Percentiles rank a stretch among this genome's conserved stretches.
phyloP scores from a whole-genome alignment of 805 yeast species.

The Saccharomycopsis sp. region DNA sequence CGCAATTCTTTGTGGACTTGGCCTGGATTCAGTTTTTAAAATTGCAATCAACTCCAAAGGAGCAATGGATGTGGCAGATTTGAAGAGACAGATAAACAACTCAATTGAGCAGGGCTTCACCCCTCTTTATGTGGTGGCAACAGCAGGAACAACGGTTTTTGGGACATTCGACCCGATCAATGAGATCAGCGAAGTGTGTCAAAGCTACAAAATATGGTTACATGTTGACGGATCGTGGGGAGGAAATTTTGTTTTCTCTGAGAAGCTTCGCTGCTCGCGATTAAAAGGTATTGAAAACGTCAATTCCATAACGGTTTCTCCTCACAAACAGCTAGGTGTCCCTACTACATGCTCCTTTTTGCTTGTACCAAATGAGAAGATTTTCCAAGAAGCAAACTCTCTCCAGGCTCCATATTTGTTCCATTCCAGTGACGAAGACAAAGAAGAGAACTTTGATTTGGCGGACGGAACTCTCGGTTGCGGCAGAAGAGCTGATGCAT shows the following conservation, averaged over 20 bases:
- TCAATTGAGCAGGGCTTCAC: conserved; percentile 49
- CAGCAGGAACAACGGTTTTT: conserved; percentile 86
- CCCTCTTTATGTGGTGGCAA: conserved; percentile 71
- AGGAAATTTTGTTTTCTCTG: conserved; percentile 70
- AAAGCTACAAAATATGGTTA: conserved; percentile 57
- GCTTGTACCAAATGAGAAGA: conserved; percentile 58
- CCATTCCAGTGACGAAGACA: conserved; percentile 49
- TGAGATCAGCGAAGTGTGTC: conserved; percentile 47
- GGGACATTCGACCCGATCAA: conserved; percentile 73
- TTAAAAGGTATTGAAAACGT: conserved; percentile 60
- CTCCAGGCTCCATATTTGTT: conserved; percentile 74
- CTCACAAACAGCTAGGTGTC: conserved; percentile 86
- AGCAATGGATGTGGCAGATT: conserved; percentile 42
- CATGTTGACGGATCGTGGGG: conserved; percentile 93
- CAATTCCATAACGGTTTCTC: conserved; percentile 72
- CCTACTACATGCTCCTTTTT: conserved; percentile 73
- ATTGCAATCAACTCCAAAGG: conserved; percentile 54
- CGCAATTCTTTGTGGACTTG: conserved; percentile 70
- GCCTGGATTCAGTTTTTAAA: conserved; percentile 54
- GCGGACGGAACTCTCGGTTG: conserved; percentile 93
- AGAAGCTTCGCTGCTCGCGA: conserved; percentile 33
- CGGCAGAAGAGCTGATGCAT: conserved; percentile 77
- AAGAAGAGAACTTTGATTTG: conserved; percentile 51
- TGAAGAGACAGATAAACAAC: conserved; percentile 39
- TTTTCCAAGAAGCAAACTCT: conserved; percentile 68